Percentiles rank a stretch among this genome's conserved stretches.
These are phyloP conservation scores for Pisolithus microcarpus DNA, from an alignment of 768 basidiomycete genomes.

Conservation along the genomic window DNA sequence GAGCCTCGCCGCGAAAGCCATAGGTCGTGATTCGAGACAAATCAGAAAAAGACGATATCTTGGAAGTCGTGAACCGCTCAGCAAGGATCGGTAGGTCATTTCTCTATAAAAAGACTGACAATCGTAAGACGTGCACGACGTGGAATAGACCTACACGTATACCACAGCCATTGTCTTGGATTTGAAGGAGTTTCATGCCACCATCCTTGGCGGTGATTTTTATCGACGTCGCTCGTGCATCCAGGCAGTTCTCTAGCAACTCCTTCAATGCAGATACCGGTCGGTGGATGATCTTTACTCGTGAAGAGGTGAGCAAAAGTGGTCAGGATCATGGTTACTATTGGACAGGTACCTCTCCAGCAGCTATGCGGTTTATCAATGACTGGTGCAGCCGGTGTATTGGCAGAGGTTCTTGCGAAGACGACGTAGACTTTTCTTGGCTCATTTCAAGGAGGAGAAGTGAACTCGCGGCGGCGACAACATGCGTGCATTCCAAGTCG, in stretches of 20 bases:
- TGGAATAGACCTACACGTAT: slow-evolving; percentile 58
- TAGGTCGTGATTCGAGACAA: slow-evolving; percentile 80
- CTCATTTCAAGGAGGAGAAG: slow-evolving; percentile 10
- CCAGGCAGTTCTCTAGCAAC: slow-evolving; percentile 90
- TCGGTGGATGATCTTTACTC: slow-evolving; percentile 67
- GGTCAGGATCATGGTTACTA: background rate
- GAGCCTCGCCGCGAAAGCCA: slow-evolving; percentile 94
- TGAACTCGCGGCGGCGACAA: too few relatives aligned
- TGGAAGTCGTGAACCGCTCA: slow-evolving; percentile 93
- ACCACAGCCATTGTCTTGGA: slow-evolving; percentile 94
- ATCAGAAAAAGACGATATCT: slow-evolving; percentile 81
- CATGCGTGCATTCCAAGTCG: too few relatives aligned
- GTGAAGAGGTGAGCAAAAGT: slow-evolving; percentile 2
- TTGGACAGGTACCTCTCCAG: slow-evolving; percentile 49
- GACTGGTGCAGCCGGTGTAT: slow-evolving; percentile 76
- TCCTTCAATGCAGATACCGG: slow-evolving; percentile 96
- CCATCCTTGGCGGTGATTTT: slow-evolving; percentile 90
- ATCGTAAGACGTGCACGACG: background rate
- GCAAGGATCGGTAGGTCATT: slow-evolving; percentile 84
- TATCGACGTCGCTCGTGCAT: slow-evolving; percentile 85
- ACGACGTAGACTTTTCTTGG: slow-evolving; percentile 5
- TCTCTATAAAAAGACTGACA: slow-evolving; percentile 45
- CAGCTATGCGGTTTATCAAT: slow-evolving; percentile 87
- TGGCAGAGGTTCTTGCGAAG: slow-evolving; percentile 42
- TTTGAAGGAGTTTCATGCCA: slow-evolving; percentile 89